Evolutionary conservation across 371 early-diverging fungal species (phyloP).

Genomic region (Sporodiniella umbellata): DNA sequence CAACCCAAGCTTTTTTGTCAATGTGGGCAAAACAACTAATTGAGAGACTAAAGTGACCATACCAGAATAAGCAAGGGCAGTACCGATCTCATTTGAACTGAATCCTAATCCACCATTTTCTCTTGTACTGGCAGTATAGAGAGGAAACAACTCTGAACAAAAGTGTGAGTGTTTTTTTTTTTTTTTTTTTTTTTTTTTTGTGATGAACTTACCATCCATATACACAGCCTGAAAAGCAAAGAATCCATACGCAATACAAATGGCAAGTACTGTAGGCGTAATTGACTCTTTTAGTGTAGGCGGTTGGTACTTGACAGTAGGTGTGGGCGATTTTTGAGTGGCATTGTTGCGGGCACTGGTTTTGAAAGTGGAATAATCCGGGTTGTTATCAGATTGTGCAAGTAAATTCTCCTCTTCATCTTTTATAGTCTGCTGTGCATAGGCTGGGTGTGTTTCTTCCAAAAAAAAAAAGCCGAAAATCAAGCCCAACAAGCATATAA

Average conservation of each 20-base stretch:
- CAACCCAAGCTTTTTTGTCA: conserved; percentile 46
- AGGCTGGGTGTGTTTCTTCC: conserved; percentile 64
- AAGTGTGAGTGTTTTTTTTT: background rate
- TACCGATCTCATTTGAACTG: conserved; percentile 52
- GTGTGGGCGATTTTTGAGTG: conserved; percentile 22
- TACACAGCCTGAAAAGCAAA: conserved; percentile 36
- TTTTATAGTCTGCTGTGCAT: conserved; percentile 5
- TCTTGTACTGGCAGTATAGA: conserved; percentile 57
- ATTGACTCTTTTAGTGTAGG: conserved; percentile 32
- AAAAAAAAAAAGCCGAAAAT: conserved; percentile 65
- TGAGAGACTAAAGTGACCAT: conserved; percentile 54
- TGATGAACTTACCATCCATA: conserved; percentile 45
- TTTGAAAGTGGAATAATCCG: conserved; percentile 22
- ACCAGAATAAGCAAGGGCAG: conserved; percentile 56
- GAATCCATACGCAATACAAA: conserved; percentile 30
- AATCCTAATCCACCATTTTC: conserved; percentile 63
- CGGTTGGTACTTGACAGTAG: conserved; percentile 16
- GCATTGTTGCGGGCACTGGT: background rate
- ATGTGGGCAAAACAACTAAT: conserved; percentile 53
- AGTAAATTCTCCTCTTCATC: conserved; percentile 22
- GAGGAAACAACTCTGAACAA: conserved; percentile 50
- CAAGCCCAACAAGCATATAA: conserved; percentile 60
- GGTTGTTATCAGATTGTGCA: background rate
- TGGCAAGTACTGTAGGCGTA: conserved; percentile 35
- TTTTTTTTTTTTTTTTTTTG: no score